A percentile compares a stretch with the other conserved stretches of the same genome.
Evolutionary conservation across 2,329 filamentous ascomycete species (phyloP).

Genomic region (Neonectria faginata): DNA sequence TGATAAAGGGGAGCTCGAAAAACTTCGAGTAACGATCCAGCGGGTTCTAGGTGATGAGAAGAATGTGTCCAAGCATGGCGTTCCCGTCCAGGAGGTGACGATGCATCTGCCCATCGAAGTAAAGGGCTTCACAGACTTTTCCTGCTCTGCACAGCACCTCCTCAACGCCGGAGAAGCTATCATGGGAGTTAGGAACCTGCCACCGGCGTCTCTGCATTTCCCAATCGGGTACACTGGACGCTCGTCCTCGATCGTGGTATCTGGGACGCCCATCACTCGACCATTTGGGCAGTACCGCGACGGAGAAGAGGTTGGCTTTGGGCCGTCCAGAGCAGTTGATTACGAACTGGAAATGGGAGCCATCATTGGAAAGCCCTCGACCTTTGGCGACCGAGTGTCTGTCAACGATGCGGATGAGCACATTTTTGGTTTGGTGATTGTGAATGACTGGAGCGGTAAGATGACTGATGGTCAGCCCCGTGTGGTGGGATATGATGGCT

Average conservation of each 20-base stretch:
- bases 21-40: constrained; percentile 11
- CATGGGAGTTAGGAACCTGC: constrained; percentile 52
- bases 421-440: constrained; percentile 71
- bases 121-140: constrained; percentile 63
- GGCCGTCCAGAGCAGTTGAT: constrained; percentile 52
- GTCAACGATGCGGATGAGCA: constrained; percentile 65
- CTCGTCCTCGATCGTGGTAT: constrained; percentile 63
- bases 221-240: constrained; percentile 67
- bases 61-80: constrained; percentile 9
- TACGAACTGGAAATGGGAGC: constrained; percentile 60
- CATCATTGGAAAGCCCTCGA: constrained; percentile 56
- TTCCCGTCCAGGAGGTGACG: constrained; percentile 28
- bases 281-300: constrained; percentile 59
- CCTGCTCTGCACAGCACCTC: constrained; percentile 64
- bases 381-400: constrained; percentile 51
- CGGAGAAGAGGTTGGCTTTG: constrained; percentile 36
- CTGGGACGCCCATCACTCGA: constrained; percentile 59
- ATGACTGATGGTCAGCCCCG: constrained; percentile 44
- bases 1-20: constrained; percentile 15
- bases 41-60: constrained; percentile 6
- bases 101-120: constrained; percentile 68
- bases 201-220: constrained; percentile 61
- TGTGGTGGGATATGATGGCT: constrained; percentile 20
- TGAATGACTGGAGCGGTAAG: constrained; percentile 72
- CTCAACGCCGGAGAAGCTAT: constrained; percentile 61